phyloP scores from a whole-genome alignment of 495 filamentous ascomycete species.

The Pyrenula aspistea region DNA sequence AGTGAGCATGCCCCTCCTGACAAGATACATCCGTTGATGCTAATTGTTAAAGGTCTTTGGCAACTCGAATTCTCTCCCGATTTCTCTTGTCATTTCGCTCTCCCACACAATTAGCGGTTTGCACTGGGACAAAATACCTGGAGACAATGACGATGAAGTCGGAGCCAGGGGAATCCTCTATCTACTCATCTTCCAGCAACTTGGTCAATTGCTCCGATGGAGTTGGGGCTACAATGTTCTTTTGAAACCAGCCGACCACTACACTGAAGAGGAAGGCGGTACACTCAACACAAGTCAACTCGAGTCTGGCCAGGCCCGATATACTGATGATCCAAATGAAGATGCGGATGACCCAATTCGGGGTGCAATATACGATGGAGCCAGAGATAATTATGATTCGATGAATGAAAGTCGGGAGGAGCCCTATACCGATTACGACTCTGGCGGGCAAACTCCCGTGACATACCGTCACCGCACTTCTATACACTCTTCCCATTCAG shows the following conservation, averaged over 20 bases:
- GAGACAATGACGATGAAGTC: conserved; percentile 92
- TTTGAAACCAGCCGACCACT: conserved; percentile 59
- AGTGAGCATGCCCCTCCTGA: conserved; percentile 30
- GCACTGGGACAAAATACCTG: conserved; percentile 82
- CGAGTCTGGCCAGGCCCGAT: conserved; percentile 53
- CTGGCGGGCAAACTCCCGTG: conserved; percentile 15
- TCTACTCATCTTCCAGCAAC: conserved; percentile 91
- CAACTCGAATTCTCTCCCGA: conserved; percentile 95
- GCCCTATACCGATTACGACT: conserved; percentile 4
- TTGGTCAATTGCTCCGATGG: conserved; percentile 91
- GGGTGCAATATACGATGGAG: neutral
- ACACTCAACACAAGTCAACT: conserved; percentile 33
- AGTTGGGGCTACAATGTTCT: conserved; percentile 96
- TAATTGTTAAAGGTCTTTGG: conserved; percentile 60
- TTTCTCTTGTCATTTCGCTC: conserved; percentile 87
- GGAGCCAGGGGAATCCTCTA: conserved; percentile 90
- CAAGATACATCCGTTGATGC: neutral
- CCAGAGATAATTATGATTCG: neutral
- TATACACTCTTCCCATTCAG: conserved; percentile 7
- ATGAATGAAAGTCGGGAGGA: neutral
- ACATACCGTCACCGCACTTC: conserved; percentile 12
- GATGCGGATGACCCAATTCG: conserved; percentile 1
- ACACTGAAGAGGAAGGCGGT: conserved; percentile 49
- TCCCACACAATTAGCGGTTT: conserved; percentile 83
- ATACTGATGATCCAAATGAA: conserved; percentile 47